These are phyloP conservation scores for Lentinula raphanica DNA, from an alignment of 768 basidiomycete genomes.

Conservation along the genomic window DNA sequence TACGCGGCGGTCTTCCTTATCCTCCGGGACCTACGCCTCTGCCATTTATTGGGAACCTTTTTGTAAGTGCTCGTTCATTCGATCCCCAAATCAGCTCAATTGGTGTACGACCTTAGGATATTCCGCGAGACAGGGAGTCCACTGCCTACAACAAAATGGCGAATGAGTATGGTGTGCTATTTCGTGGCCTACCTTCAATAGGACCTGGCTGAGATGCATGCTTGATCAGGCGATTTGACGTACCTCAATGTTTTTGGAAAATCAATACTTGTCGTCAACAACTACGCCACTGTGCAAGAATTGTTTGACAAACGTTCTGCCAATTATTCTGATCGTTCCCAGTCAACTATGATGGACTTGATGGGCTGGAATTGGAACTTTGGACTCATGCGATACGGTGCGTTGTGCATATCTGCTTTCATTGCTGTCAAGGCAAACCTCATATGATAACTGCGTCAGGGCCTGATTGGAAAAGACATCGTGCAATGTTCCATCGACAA, in stretches of 20 bases:
- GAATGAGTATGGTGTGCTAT: conserved; percentile 37
- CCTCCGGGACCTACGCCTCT: conserved; percentile 52
- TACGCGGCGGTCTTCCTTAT: conserved; percentile 26
- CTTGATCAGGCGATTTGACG: conserved; percentile 43
- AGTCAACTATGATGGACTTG: conserved; percentile 47
- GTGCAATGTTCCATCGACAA: conserved; percentile 47
- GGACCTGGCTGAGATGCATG: no score
- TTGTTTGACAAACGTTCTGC: conserved; percentile 52
- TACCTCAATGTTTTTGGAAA: conserved; percentile 48
- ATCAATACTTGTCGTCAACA: conserved; percentile 43
- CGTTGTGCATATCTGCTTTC: conserved; percentile 2
- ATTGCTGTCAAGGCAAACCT: neutral
- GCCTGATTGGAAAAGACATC: conserved; percentile 46
- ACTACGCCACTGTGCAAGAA: conserved; percentile 40
- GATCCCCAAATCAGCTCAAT: neutral
- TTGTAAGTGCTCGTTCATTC: conserved; percentile 31
- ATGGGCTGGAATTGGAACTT: conserved; percentile 47
- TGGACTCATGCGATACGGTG: conserved; percentile 50
- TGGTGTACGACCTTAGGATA: conserved; percentile 14
- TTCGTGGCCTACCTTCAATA: no score
- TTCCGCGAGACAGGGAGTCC: conserved; percentile 29
- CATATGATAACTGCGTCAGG: conserved; percentile 27
- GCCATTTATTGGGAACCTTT: conserved; percentile 51
- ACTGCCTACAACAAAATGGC: conserved; percentile 36
- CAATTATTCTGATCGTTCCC: conserved; percentile 51